Percentiles rank a stretch among this genome's conserved stretches.
Conservation (phyloP, 2,329 filamentous ascomycete species). For the Capronia americana region DNA sequence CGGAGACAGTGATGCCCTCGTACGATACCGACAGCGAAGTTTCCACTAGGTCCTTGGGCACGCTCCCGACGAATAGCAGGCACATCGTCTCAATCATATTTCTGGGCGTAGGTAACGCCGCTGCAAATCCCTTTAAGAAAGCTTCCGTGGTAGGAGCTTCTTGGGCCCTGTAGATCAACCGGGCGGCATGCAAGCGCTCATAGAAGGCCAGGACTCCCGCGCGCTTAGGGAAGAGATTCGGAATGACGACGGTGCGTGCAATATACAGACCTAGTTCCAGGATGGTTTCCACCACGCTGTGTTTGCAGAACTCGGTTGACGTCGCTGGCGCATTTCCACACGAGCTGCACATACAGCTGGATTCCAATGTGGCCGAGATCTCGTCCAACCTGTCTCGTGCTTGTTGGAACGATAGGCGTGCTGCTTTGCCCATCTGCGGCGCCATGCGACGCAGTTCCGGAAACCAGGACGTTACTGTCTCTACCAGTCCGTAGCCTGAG, state of each 20-base stretch:
- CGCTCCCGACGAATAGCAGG: constrained; percentile 11
- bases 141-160: constrained; percentile 9
- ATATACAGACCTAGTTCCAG: constrained; percentile 12
- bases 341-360: constrained; percentile 18
- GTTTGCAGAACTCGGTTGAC: constrained; percentile 22
- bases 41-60: constrained; percentile 6
- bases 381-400: constrained; percentile 21
- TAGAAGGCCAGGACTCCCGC: constrained; percentile 16
- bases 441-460: constrained; percentile 21
- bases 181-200: constrained; percentile 9
- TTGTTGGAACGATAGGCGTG: constrained; percentile 18
- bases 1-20: constrained; percentile 15
- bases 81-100: constrained; percentile 15
- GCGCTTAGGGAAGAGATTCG: constrained; percentile 19
- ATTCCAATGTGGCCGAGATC: constrained; percentile 11
- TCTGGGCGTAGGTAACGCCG: constrained; percentile 10
- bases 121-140: constrained; percentile 8
- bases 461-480: constrained; percentile 21
- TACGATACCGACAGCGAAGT: constrained; percentile 13
- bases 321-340: constrained; percentile 20
- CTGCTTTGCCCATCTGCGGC: constrained; percentile 19
- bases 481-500: constrained; percentile 17
- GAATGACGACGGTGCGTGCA: constrained; percentile 18
- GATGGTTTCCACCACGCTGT: constrained; percentile 15
- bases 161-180: constrained; percentile 4